Percentiles rank a stretch among this genome's conserved stretches.
These are phyloP conservation scores for Mycena sp. DNA, from an alignment of 1,284 basidiomycete genomes.

Conservation along the genomic window DNA sequence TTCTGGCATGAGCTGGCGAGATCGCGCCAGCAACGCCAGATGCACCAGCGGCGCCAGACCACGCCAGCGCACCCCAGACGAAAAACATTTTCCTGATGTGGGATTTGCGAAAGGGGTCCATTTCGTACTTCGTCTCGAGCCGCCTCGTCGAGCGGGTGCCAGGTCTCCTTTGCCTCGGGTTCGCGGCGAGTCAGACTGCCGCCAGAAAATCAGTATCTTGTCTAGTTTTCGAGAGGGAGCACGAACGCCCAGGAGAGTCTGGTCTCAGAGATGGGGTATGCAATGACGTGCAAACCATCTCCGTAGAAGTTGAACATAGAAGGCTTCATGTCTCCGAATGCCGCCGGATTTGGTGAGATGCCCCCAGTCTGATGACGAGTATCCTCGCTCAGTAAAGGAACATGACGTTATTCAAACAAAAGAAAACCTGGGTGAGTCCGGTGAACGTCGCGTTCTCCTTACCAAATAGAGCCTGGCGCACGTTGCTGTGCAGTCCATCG, in stretches of 20 bases:
- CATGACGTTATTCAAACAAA: background rate
- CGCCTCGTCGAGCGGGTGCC: constrained; percentile 49
- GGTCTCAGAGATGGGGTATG: constrained; percentile 47
- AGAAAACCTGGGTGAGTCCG: constrained; percentile 51
- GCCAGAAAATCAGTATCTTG: background rate
- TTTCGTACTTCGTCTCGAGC: constrained; percentile 43
- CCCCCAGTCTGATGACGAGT: constrained; percentile 13
- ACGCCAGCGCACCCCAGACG: too few species aligned
- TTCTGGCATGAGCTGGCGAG: too few species aligned
- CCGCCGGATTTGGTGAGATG: background rate
- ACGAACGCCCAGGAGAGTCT: constrained; percentile 53
- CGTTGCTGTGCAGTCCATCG: constrained; percentile 57
- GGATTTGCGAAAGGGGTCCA: constrained; percentile 45
- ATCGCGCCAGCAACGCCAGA: too few species aligned
- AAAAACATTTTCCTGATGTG: too few species aligned
- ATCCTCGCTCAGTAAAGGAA: background rate
- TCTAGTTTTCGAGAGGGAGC: background rate
- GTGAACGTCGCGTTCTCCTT: constrained; percentile 49
- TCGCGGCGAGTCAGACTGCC: constrained; percentile 49
- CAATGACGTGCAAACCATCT: constrained; percentile 49
- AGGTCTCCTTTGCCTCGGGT: constrained; percentile 52
- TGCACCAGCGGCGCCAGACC: too few species aligned
- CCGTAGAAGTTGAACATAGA: constrained; percentile 49
- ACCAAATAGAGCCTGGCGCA: constrained; percentile 52
- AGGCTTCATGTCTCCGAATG: constrained; percentile 15